A percentile compares a stretch with the other conserved stretches of the same genome.
Evolutionary conservation across 2,329 filamentous ascomycete genomes (phyloP).

Genomic region (Setomelanomma holmii): DNA sequence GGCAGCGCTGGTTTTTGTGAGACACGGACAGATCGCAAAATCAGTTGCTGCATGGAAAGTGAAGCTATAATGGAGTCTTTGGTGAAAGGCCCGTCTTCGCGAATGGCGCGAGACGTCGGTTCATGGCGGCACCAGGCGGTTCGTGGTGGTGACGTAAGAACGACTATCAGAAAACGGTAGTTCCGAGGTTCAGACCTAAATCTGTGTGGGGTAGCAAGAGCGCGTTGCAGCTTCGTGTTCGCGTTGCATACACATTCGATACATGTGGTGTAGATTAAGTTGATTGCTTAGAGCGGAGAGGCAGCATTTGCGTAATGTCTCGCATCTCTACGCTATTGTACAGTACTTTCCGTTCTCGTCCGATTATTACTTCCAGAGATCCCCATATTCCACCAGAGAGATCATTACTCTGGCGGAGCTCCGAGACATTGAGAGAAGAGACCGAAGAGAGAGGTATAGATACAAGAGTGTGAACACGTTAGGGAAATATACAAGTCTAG

Average conservation of each 20-base stretch:
- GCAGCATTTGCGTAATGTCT: conserved; percentile 39
- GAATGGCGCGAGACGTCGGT: conserved; percentile 2
- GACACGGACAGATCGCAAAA: neutral
- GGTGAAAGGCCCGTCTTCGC: neutral
- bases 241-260: neutral
- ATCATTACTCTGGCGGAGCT: conserved; percentile 15
- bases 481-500: conserved; percentile 45
- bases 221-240: neutral
- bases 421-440: conserved; percentile 28
- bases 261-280: conserved; percentile 13
- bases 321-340: conserved; percentile 38
- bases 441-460: conserved; percentile 41
- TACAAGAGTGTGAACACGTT: conserved; percentile 40
- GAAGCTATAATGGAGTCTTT: neutral
- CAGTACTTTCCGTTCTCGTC: conserved; percentile 26
- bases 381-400: conserved; percentile 26
- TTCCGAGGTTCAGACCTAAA: conserved; percentile 12
- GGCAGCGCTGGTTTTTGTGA: neutral
- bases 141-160: conserved; percentile 14
- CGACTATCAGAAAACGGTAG: neutral
- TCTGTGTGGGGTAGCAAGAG: neutral
- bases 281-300: conserved; percentile 38
- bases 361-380: conserved; percentile 23
- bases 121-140: neutral
- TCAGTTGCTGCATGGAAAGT: conserved; percentile 2